Base-by-base conservation (phyloP, 306 rosid species). In the Inga leiocalycina region DNA sequence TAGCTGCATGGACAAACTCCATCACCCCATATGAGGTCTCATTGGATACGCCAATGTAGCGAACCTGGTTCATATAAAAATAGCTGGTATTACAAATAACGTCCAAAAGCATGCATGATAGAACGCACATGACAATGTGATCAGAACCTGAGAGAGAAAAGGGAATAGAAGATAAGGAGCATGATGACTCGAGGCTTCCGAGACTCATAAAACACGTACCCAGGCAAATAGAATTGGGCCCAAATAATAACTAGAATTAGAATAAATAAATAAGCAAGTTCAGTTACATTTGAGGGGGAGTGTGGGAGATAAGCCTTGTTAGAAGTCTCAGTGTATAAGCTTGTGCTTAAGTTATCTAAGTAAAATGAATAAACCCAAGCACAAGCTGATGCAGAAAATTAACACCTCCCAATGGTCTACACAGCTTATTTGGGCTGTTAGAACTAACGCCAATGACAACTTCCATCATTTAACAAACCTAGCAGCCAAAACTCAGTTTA, bases 1-100 rank as follows among this genome's bases (percentile, higher is more conserved):
- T 96, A 59, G 99, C 94, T 56, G 97, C 85, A 82, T 91, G 92
- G 77, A 92, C 92, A 72, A 93, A 96, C 88, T 96, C 97, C 99
- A 93, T 96, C 78, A 93, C 99, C 76, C 98, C 97, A 79, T 91
- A 96, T 7, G 99, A 96, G 85, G 98, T 91, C 92, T 96, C 98
- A 79, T 94, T 96, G 16, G 99, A 96, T 85, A 96, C 94, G 16
- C 98, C 98, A 82, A 96, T 82, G 84, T 92, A 88, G 75, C 98
- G 97, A 80, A 93, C 94, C 97, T 92, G 79, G 85, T 83, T 64
- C 79, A 78, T 61, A 59, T 30, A 64, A 84, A 85, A 86, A 24
- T 4, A 72, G 0, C 49, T 44, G 15, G 37, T 24, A 59, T 68
- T 61, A 37, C 27, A 76, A 71, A 69, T 77, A 77, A 59, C 69